Conservation (phyloP, 2,329 filamentous ascomycete species). For the Cytospora piceae region DNA sequence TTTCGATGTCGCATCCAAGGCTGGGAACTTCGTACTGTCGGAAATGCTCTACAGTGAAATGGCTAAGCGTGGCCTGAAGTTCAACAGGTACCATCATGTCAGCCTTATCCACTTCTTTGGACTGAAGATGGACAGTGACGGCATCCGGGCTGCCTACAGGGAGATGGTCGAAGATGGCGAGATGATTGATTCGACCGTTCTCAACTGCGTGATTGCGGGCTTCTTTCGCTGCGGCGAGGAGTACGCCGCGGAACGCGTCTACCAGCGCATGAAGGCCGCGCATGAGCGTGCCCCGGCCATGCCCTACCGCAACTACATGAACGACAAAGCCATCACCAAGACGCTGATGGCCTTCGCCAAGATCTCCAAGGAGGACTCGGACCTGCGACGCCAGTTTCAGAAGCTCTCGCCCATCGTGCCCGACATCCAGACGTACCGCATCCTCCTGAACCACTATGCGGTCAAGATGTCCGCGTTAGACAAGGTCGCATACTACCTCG, state of each 20-base stretch:
- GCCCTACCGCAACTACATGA: constrained; percentile 51
- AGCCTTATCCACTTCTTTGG: constrained; percentile 85
- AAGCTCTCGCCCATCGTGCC: constrained; percentile 68
- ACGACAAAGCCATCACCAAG: constrained; percentile 55
- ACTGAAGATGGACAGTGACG: constrained; percentile 71
- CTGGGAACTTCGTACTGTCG: constrained; percentile 80
- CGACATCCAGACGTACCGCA: constrained; percentile 76
- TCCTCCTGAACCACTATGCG: constrained; percentile 77
- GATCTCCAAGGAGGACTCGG: constrained; percentile 58
- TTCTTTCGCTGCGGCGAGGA: constrained; percentile 78
- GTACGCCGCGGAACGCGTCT: constrained; percentile 76
- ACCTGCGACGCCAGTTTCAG: constrained; percentile 60
- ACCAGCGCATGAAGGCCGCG: constrained; percentile 77
- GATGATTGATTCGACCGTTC: constrained; percentile 81
- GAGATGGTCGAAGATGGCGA: constrained; percentile 85
- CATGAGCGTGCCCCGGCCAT: constrained; percentile 47
- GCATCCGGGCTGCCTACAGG: constrained; percentile 75
- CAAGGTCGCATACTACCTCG: constrained; percentile 70
- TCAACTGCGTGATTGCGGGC: constrained; percentile 85
- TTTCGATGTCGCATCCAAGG: constrained; percentile 85
- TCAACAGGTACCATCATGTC: constrained; percentile 80
- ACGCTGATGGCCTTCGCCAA: constrained; percentile 62
- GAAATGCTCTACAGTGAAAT: constrained; percentile 87
- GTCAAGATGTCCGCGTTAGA: constrained; percentile 70
- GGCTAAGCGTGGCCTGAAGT: constrained; percentile 65